Evolutionary conservation across 2,329 filamentous ascomycete species (phyloP), one percentile per base, ranked within the genome.

Genomic region (Capronia americana): DNA sequence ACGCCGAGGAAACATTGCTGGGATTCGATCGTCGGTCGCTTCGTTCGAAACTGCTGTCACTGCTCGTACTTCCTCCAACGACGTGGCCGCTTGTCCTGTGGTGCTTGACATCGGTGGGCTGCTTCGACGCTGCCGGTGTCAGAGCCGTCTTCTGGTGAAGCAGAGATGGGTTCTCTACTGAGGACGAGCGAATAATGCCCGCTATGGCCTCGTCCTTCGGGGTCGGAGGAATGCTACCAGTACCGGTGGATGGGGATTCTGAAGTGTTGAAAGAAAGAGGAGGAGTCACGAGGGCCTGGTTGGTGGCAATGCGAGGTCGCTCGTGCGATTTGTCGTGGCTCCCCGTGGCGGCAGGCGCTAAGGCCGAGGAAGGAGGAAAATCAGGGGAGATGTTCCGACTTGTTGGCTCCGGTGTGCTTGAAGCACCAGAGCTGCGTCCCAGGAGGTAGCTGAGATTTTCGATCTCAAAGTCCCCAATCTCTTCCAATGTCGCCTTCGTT

Each of bases 391-490:
- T 26, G 30, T 61, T 67, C n/a, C 63, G 66, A 41, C 26, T 66
- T 12, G 58, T 58, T 3, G 44, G 80, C 75, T 71, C 90, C 87
- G 71, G 93, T 88, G 68, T 70, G 26, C 61, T 70, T 7, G 68
- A 68, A 28, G 63, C 65, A 38, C 64, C 63, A n/a, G 68, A 70
- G 17, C 26, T 63, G 14, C 68, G 26, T 23, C 63, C 65, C 17
- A 64, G 34, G 26, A 68, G 57, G 34, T 68, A 63, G 14, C 55
- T 55, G 17, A 66, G 34, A 53, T 64, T 63, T 34, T 70, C 68
- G 32, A 72, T 55, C 77, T 97, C 93, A 71, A 97, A 96, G 77
- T 97, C 93, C 23, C 93, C 93, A 69, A 95, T 92, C 67, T 90
- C 86, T 78, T 97, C 93, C 65, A 99, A 90, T 53, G 96, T 88